These are phyloP conservation scores for Termitomyces sp. DNA, from an alignment of 768 basidiomycete genomes.

Conservation along the genomic window DNA sequence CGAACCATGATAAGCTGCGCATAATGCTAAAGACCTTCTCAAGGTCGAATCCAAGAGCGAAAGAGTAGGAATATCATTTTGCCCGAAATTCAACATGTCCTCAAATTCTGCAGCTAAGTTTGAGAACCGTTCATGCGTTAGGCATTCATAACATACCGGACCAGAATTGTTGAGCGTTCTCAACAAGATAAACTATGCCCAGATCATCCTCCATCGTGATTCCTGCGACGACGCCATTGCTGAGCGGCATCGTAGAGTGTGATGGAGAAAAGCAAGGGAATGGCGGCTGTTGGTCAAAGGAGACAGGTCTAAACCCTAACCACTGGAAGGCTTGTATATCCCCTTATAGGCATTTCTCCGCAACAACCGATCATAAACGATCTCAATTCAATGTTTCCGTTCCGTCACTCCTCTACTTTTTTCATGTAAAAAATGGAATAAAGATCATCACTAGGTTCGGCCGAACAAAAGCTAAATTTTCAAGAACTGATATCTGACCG, in stretches of 20 bases:
- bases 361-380: too few relatives aligned
- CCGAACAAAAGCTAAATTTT: too few relatives aligned
- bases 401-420: too few relatives aligned
- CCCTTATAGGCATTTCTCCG: not conserved
- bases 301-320: constrained; percentile 7
- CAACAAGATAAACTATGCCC: constrained; percentile 80
- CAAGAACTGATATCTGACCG: too few relatives aligned
- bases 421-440: too few relatives aligned
- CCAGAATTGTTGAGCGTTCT: constrained; percentile 87
- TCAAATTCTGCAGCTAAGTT: constrained; percentile 65
- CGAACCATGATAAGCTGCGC: constrained; percentile 84
- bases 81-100: constrained; percentile 67
- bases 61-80: constrained; percentile 58
- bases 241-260: constrained; percentile 19
- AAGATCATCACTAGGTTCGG: too few relatives aligned
- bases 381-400: too few relatives aligned
- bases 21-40: constrained; percentile 70
- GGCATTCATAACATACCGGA: constrained; percentile 50
- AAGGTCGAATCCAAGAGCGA: constrained; percentile 74
- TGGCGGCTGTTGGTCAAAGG: too few relatives aligned
- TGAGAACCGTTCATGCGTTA: not conserved
- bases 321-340: not conserved
- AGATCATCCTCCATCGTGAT: constrained; percentile 58
- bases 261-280: not conserved
- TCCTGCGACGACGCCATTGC: constrained; percentile 20